Conservation (phyloP, 306 rosid genomes). For the Comarum palustre region DNA sequence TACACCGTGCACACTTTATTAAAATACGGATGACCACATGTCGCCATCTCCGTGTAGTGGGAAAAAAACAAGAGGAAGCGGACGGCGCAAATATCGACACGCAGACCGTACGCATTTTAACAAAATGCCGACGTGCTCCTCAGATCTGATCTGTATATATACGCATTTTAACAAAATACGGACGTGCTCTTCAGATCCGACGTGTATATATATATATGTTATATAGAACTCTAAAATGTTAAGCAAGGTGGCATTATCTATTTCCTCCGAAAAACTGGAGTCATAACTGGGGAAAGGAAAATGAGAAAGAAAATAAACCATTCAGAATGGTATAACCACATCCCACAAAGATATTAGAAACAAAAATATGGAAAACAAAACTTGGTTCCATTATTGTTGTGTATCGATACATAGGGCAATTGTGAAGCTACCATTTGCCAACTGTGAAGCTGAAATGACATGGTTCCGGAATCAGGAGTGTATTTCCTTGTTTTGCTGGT, state of each 20-base stretch:
- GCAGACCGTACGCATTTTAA: no score
- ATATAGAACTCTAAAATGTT: background rate
- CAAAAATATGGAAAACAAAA: no score
- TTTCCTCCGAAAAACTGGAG: background rate
- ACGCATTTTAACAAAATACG: no score
- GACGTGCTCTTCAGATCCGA: no score
- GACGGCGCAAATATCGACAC: no score
- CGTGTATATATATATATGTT: no score
- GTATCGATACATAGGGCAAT: slow-evolving; percentile 14
- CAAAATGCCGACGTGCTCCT: no score
- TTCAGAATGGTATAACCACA: slow-evolving; percentile 9
- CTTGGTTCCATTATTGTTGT: background rate
- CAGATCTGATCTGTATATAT: no score
- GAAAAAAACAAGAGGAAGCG: no score
- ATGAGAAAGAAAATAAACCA: background rate
- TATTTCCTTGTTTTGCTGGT: slow-evolving; percentile 21
- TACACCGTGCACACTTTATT: no score
- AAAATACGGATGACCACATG: no score
- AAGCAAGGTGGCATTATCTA: slow-evolving; percentile 4
- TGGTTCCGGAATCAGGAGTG: slow-evolving; percentile 4
- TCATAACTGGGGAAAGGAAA: background rate
- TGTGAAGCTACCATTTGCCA: slow-evolving; percentile 4
- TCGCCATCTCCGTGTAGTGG: no score
- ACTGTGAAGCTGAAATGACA: slow-evolving; percentile 11
- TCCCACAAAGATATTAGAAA: background rate